phyloP scores from a whole-genome alignment of 2,329 filamentous ascomycete species.

The Chaetomium globosum region DNA sequence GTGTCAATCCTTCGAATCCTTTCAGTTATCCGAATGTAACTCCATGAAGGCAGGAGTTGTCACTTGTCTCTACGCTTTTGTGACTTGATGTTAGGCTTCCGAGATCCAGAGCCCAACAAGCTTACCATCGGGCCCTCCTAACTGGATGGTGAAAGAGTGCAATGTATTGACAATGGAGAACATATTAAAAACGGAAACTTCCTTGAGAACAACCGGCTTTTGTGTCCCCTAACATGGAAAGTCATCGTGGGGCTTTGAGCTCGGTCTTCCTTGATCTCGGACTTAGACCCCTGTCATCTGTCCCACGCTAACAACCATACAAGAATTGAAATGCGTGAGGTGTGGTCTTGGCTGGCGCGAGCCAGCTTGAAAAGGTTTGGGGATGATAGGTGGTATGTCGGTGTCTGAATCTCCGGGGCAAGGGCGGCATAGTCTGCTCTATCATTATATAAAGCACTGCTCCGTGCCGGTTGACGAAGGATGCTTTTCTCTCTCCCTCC shows the following conservation, averaged over 20 bases:
- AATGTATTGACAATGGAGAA: background rate
- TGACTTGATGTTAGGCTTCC: background rate
- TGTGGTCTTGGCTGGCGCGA: background rate
- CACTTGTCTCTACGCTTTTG: background rate
- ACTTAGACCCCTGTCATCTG: background rate
- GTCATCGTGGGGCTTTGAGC: background rate
- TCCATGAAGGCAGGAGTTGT: background rate
- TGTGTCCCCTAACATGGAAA: background rate
- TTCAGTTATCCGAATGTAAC: background rate
- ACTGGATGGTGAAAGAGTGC: background rate
- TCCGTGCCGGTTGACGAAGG: background rate
- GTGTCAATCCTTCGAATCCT: background rate
- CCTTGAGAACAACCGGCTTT: background rate
- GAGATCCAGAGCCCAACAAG: background rate
- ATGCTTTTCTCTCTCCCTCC: background rate
- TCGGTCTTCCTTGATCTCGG: background rate
- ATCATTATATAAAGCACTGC: background rate
- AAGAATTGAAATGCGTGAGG: background rate
- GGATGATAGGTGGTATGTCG: background rate
- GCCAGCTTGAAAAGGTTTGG: background rate
- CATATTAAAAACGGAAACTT: background rate
- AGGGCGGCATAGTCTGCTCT: background rate
- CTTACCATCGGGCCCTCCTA: background rate
- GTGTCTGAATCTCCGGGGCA: background rate
- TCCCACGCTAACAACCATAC: background rate